phyloP scores from a whole-genome alignment of 495 filamentous ascomycete species.

The Trichocladium antarcticum region DNA sequence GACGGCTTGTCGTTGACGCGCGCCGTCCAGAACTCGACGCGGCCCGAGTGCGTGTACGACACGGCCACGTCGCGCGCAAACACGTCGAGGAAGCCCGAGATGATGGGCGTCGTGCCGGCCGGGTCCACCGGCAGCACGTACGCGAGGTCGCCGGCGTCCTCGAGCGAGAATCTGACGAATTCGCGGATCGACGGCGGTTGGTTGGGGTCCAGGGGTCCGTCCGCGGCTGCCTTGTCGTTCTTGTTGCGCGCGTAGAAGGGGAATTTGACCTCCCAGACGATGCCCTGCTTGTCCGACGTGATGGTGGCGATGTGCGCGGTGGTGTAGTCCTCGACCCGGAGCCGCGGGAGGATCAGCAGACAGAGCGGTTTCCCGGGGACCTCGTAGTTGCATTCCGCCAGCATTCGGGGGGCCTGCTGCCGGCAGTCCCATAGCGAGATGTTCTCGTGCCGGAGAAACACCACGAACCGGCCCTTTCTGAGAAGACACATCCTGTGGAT shows the following conservation, averaged over 20 bases:
- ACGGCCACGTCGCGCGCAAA: constrained; percentile 84
- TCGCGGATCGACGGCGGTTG: constrained; percentile 42
- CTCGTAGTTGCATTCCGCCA: constrained; percentile 50
- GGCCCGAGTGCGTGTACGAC: constrained; percentile 67
- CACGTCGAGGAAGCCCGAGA: constrained; percentile 74
- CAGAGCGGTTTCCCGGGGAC: constrained; percentile 67
- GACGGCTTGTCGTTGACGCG: constrained; percentile 45
- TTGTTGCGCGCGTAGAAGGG: constrained; percentile 30
- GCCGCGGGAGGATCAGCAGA: constrained; percentile 63
- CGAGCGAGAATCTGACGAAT: constrained; percentile 62
- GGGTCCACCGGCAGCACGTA: constrained; percentile 87
- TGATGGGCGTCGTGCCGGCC: constrained; percentile 58
- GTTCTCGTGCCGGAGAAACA: constrained; percentile 67
- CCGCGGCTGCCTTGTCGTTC: constrained; percentile 4
- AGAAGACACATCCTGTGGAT: constrained; percentile 77
- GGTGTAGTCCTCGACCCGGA: constrained; percentile 40
- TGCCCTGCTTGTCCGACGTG: constrained; percentile 67
- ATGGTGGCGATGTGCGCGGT: constrained; percentile 68
- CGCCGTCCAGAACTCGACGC: constrained; percentile 78
- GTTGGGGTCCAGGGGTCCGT: constrained; percentile 26
- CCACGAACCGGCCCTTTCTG: constrained; percentile 60
- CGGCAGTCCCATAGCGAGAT: constrained; percentile 77
- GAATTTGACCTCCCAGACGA: constrained; percentile 71
- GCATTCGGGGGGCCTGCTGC: constrained; percentile 39
- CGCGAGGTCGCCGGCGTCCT: constrained; percentile 59